Evolutionary conservation across 2,329 filamentous ascomycete species (phyloP), one percentile per base, ranked within the genome.

Genomic region (Trichoderma gracile): DNA sequence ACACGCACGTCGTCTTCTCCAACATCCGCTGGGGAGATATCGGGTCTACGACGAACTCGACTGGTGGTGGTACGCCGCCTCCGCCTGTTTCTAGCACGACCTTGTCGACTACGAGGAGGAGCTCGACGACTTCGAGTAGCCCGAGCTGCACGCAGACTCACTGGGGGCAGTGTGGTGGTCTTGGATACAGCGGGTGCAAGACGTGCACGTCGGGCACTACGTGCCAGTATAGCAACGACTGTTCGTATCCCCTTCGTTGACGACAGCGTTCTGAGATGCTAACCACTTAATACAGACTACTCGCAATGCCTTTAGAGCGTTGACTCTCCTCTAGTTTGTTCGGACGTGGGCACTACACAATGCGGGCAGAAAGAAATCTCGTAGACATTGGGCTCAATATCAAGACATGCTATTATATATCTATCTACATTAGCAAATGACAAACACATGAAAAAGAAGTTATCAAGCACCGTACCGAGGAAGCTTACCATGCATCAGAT

Each of bases 11-110:
- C 4, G 80, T 76, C 1, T 87, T 85, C 70, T 82, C 80, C 66
- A 81, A 86, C 69, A 82, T 88, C 68, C 81, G 80, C 69, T 85
- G 83, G 79, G 85, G 85, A n/a, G 83, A 87, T 68, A 82, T 88
- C 69, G 83, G 80, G 5, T 83, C 82, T 19, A 87, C 67, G 12
- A 61, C 58, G 17, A 19, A 19, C 43, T 58, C 54, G 7, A 30
- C 58, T 9, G 38, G 47, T 12, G 46, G 45, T 42, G 33, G 33
- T 30, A 46, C 57, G 14, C 56, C 33, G 12, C 33, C 33, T 1
- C 33, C 33, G 33, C 33, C 33, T 14, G 33, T 46, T 30, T 33
- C 57, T 33, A 61, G 47, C 58, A 61, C 58, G 38, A 61, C 58
- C 8, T 14, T 53, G 23, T 43, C 38, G 23, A 58, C 43, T 2